Base-by-base conservation (phyloP, 768 basidiomycete species). In the Serendipita sp. region DNA sequence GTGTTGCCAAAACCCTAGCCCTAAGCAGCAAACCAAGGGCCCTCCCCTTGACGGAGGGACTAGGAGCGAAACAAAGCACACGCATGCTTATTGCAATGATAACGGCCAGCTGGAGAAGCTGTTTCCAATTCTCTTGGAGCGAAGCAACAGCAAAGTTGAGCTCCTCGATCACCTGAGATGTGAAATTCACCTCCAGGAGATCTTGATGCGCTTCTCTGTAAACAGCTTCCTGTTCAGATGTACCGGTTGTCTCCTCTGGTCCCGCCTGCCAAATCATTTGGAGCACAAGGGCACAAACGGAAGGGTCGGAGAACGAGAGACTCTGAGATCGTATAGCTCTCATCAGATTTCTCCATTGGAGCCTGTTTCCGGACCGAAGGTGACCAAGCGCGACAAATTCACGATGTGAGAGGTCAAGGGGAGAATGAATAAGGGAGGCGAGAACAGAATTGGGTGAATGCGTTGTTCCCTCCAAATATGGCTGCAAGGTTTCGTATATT, bases 261-360 rank as follows among this genome's bases (percentile, higher is more conserved):
- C 79, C 79, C 3, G 76, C 70, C 65, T 83, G 79, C 65, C 74
- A 76, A 1, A 72, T 73, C 18, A 79, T 73, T 63, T 81, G 82
- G 8, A 68, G 70, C 1, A 83, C 23, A 0, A 83, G 71, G 0
- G 73, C 63, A 64, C 78, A 74, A 0, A 82, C 76, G 16, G 76
- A 77, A 0, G 72, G 71, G 5, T 68, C 64, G 31, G 72, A 69
- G 64, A 83, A 77, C 5, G 72, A 74, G 63, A 83, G 66, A 0
- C 68, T 67, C 23, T 73, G 72, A 3, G 73, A 72, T 5, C 73
- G 72, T 16, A 83, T 66, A 66, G 79, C 79, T n/a, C 77, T 73
- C 11, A 74, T 65, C 44, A 83, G 75, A 64, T 82, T 82, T 44
- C 76, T 68, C 81, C 81, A 82, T 60, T 82, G 81, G 0, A 83